Percentiles rank a stretch among this genome's conserved stretches.
These are phyloP conservation scores for Carex cristatella DNA, from an alignment of 176 grass and related monocot genomes.

Conservation along the genomic window DNA sequence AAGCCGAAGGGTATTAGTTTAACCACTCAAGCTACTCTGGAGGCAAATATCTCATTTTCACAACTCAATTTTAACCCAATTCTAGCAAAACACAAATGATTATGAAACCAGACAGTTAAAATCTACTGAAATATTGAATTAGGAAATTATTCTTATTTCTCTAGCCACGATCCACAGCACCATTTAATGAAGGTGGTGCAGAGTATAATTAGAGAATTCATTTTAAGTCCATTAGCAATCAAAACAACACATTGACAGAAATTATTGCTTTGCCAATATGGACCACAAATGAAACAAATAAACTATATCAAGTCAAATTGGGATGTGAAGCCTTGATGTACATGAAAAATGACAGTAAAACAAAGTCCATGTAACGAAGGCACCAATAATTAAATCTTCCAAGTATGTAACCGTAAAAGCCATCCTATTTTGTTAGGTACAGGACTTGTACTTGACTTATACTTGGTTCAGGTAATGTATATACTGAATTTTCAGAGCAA, in stretches of 20 bases:
- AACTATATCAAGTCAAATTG: neutral
- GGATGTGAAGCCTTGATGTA: conserved; percentile 25
- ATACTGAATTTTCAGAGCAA: neutral
- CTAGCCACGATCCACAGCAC: conserved; percentile 11
- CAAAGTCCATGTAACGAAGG: conserved; percentile 20
- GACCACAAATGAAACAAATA: neutral
- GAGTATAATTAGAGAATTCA: neutral
- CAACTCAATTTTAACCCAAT: neutral
- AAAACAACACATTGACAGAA: conserved; percentile 3
- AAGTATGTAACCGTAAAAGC: conserved; percentile 28
- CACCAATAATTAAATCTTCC: conserved; percentile 20
- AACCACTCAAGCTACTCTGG: conserved; percentile 2
- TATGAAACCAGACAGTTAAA: neutral
- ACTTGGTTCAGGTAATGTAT: neutral
- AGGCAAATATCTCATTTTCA: neutral
- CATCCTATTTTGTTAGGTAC: conserved; percentile 22
- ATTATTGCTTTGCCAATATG: conserved; percentile 14
- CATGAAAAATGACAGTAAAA: conserved; percentile 10
- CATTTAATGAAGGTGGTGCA: neutral
- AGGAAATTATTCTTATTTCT: neutral
- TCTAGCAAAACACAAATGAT: neutral
- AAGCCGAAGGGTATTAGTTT: neutral
- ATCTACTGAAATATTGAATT: neutral
- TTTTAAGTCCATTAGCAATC: conserved; percentile 10
- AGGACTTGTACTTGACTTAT: conserved; percentile 18